Conservation (phyloP, 1,284 basidiomycete genomes). For the Sporisorium scitamineum region DNA sequence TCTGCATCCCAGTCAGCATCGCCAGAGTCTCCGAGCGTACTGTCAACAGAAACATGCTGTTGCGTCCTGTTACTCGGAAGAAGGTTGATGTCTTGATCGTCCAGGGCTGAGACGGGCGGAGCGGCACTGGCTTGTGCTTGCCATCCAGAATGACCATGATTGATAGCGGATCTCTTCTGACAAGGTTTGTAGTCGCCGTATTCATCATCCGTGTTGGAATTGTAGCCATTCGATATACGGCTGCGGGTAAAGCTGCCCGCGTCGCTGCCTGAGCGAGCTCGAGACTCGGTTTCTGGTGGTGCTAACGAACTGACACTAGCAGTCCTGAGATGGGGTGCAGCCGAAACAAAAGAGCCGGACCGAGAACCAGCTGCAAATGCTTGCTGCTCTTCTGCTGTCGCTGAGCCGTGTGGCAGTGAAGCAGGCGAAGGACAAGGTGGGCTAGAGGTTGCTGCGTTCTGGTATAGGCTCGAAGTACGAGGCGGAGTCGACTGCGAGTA, state of each 20-base stretch:
- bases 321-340: constrained; percentile 10
- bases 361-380: not conserved
- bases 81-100: no score
- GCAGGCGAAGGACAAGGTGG: not conserved
- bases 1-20: constrained; percentile 46
- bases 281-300: constrained; percentile 11
- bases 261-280: constrained; percentile 34
- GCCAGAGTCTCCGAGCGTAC: constrained; percentile 12
- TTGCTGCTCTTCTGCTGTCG: not conserved
- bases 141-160: not conserved
- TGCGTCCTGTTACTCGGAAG: not conserved
- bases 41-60: not conserved
- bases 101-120: not conserved
- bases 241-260: constrained; percentile 51
- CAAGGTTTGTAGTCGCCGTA: constrained; percentile 4
- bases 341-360: constrained; percentile 2
- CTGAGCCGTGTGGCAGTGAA: not conserved
- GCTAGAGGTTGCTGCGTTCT: not conserved
- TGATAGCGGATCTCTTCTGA: not conserved
- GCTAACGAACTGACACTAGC: constrained; percentile 26
- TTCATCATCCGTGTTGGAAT: constrained; percentile 27
- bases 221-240: constrained; percentile 27
- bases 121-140: not conserved
- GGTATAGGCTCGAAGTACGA: not conserved
- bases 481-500: not conserved